Evolutionary conservation across 2,329 filamentous ascomycete genomes (phyloP).

Genomic region (Fusarium sp.): DNA sequence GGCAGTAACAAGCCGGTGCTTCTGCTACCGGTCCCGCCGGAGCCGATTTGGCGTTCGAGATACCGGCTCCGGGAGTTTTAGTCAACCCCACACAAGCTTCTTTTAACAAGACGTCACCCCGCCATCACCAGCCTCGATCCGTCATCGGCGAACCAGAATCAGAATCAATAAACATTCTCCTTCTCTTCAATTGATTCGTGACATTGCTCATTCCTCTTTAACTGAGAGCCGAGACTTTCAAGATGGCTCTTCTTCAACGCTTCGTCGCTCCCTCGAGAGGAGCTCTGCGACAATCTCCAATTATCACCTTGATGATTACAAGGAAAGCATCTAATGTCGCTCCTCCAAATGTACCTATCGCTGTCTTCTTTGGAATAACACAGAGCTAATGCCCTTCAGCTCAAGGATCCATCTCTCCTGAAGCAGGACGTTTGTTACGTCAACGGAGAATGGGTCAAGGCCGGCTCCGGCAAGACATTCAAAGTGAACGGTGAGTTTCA

Average conservation of each 20-base stretch:
- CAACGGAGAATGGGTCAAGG: slow-evolving; percentile 91
- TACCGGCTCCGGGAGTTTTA: slow-evolving; percentile 39
- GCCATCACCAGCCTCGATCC: slow-evolving; percentile 24
- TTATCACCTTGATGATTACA: slow-evolving; percentile 43
- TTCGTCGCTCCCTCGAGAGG: slow-evolving; percentile 44
- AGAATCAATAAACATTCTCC: not conserved
- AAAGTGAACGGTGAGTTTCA: slow-evolving; percentile 74
- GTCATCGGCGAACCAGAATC: slow-evolving; percentile 8
- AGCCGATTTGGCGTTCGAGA: slow-evolving; percentile 18
- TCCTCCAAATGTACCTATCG: slow-evolving; percentile 54
- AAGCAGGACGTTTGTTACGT: slow-evolving; percentile 87
- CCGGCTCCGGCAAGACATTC: slow-evolving; percentile 90
- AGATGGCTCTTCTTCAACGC: slow-evolving; percentile 49
- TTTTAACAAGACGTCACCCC: slow-evolving; percentile 44
- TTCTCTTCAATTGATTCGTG: not conserved
- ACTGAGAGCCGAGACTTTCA: not conserved
- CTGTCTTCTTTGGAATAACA: not conserved
- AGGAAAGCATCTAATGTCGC: slow-evolving; percentile 61
- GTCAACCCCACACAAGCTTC: slow-evolving; percentile 39
- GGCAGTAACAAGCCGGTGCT: not conserved
- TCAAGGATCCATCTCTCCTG: slow-evolving; percentile 83
- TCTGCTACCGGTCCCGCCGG: slow-evolving; percentile 24
- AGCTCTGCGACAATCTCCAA: slow-evolving; percentile 46
- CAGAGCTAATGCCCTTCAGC: slow-evolving; percentile 55
- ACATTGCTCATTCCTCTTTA: not conserved